Evolutionary conservation across 2,329 filamentous ascomycete species (phyloP).

Genomic region (Fusarium sp.): DNA sequence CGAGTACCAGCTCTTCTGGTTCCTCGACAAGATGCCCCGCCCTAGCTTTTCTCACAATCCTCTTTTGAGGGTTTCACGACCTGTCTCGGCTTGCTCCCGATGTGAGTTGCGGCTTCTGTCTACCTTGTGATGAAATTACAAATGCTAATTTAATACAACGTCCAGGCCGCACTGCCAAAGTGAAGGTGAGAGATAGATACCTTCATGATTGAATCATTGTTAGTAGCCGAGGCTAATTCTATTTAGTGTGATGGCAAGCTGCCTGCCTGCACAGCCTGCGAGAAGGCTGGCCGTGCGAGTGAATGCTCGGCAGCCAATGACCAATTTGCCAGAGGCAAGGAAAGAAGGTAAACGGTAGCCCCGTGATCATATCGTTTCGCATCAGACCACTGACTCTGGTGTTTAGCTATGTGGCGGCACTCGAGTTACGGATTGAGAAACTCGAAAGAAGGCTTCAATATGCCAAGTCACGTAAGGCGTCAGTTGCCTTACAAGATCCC

Average conservation of each 20-base stretch:
- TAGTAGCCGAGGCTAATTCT: slow-evolving; percentile 16
- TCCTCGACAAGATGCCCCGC: slow-evolving; percentile 55
- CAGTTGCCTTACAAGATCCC: slow-evolving; percentile 73
- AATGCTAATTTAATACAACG: slow-evolving; percentile 7
- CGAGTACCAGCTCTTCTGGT: neutral
- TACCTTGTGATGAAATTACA: neutral
- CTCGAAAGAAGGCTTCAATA: slow-evolving; percentile 82
- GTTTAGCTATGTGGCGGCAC: slow-evolving; percentile 85
- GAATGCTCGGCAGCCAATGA: slow-evolving; percentile 96
- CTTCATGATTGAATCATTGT: neutral
- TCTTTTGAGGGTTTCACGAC: slow-evolving; percentile 78
- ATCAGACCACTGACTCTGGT: slow-evolving; percentile 19
- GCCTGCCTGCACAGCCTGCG: slow-evolving; percentile 94
- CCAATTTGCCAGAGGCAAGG: slow-evolving; percentile 94
- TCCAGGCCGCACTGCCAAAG: slow-evolving; percentile 83
- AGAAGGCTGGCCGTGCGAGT: slow-evolving; percentile 85
- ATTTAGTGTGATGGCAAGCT: slow-evolving; percentile 92
- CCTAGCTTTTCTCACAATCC: slow-evolving; percentile 67
- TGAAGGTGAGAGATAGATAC: slow-evolving; percentile 71
- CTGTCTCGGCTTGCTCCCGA: slow-evolving; percentile 83
- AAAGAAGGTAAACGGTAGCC: slow-evolving; percentile 75
- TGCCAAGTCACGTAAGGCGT: slow-evolving; percentile 77
- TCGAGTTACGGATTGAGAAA: slow-evolving; percentile 92
- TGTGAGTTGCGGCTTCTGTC: slow-evolving; percentile 59
- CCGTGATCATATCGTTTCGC: neutral